phyloP scores from a whole-genome alignment of 331 rosid species.

The Cydonia oblonga region DNA sequence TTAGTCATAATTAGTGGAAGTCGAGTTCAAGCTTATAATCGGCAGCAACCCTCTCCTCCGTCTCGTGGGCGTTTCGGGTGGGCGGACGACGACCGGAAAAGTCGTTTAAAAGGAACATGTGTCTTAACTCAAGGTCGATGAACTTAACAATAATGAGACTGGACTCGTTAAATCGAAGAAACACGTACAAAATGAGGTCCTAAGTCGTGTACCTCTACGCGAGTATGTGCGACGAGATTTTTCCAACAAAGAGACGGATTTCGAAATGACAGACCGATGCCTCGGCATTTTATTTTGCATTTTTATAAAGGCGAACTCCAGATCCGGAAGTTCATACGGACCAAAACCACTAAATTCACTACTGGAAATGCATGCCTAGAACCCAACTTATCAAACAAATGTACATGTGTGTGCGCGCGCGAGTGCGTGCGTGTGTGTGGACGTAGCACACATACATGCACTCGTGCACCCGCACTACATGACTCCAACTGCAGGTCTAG shows the following conservation, averaged over 20 bases:
- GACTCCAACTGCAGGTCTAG: not conserved
- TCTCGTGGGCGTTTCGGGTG: not conserved
- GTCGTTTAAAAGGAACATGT: not conserved
- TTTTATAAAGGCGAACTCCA: too few species aligned
- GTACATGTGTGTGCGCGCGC: rapidly evolving
- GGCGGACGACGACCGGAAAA: not conserved
- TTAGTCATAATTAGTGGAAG: not conserved
- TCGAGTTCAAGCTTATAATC: too few species aligned
- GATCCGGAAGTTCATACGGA: too few species aligned
- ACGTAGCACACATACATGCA: not conserved
- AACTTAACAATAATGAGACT: too few species aligned
- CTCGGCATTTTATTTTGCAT: too few species aligned
- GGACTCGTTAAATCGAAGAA: not conserved
- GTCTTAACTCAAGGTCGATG: not conserved
- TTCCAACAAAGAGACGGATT: too few species aligned
- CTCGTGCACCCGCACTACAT: not conserved
- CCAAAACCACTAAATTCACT: too few species aligned
- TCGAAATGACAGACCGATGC: too few species aligned
- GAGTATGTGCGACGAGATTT: not conserved
- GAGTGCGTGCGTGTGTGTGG: too few species aligned
- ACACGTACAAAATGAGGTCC: not conserved
- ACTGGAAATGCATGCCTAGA: too few species aligned
- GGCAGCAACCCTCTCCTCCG: not conserved
- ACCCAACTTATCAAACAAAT: not conserved
- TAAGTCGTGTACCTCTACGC: not conserved